A percentile compares a stretch with the other conserved stretches of the same genome.
Conservation (phyloP, 2,329 filamentous ascomycete species). For the Aspergillus tamarii region DNA sequence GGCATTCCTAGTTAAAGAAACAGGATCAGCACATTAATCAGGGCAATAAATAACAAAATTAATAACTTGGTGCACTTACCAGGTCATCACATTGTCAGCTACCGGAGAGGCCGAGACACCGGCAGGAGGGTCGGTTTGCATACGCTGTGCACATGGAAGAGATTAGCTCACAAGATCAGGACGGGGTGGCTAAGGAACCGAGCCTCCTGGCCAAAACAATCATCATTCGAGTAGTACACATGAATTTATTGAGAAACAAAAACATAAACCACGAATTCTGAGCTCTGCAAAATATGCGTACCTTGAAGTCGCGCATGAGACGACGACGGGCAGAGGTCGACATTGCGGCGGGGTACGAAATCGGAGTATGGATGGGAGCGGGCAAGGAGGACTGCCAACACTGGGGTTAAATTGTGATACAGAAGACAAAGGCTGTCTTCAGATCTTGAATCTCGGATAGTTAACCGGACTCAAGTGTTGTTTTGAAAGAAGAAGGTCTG, state of each 20-base stretch:
- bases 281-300: slow-evolving; percentile 45
- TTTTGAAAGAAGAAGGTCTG: background rate
- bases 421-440: background rate
- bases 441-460: background rate
- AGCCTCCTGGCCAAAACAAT: background rate
- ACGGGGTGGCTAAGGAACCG: background rate
- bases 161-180: slow-evolving; percentile 15
- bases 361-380: background rate
- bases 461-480: background rate
- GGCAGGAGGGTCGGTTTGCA: slow-evolving; percentile 97
- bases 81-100: slow-evolving; percentile 57
- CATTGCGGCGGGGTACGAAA: slow-evolving; percentile 55
- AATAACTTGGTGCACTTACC: slow-evolving; percentile 26
- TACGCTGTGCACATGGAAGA: slow-evolving; percentile 65
- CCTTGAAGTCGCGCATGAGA: slow-evolving; percentile 99
- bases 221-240: background rate
- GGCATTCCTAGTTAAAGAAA: slow-evolving; percentile 72
- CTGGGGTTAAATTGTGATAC: background rate
- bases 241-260: background rate
- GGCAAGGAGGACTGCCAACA: background rate
- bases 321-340: slow-evolving; percentile 94
- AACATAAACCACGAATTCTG: slow-evolving; percentile 7
- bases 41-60: background rate
- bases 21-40: background rate
- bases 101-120: slow-evolving; percentile 96